A percentile compares a stretch with the other conserved stretches of the same genome.
Conservation (phyloP, 352 stramenopile genomes). For the Thalassiosira mediterranea region DNA sequence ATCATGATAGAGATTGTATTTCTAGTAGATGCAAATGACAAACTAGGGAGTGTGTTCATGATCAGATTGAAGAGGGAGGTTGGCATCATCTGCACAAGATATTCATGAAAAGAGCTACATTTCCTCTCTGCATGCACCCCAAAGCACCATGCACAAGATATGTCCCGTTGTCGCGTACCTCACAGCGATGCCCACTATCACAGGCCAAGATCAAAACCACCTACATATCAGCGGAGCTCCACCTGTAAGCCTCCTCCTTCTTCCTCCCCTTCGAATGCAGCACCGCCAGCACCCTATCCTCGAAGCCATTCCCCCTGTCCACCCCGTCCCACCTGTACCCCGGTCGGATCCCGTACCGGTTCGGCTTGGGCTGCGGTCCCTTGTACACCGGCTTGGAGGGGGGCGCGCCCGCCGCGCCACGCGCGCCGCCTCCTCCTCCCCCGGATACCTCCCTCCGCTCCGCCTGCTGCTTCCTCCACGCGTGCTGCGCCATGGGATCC, state of each 20-base stretch:
- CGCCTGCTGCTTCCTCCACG: conserved; percentile 63
- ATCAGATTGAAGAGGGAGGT: too few relatives aligned
- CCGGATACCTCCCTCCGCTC: conserved; percentile 32
- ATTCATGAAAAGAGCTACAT: too few relatives aligned
- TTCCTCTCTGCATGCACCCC: too few relatives aligned
- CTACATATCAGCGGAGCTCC: conserved; percentile 79
- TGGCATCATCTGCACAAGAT: too few relatives aligned
- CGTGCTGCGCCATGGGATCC: conserved; percentile 87
- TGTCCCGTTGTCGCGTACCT: too few relatives aligned
- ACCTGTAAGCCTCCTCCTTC: conserved; percentile 81
- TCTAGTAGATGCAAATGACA: too few relatives aligned
- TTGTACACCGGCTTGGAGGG: conserved; percentile 86
- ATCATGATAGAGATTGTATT: too few relatives aligned
- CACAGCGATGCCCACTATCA: not conserved
- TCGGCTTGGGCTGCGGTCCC: conserved; percentile 85
- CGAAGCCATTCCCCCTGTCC: conserved; percentile 95
- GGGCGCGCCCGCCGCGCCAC: too few relatives aligned
- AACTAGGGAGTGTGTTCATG: too few relatives aligned
- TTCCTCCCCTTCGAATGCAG: conserved; percentile 59
- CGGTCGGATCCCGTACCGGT: conserved; percentile 90
- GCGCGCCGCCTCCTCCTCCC: conserved; percentile 28
- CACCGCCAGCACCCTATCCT: conserved; percentile 89
- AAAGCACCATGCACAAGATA: too few relatives aligned
- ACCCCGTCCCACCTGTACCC: conserved; percentile 99
- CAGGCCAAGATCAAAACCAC: not conserved